A percentile compares a stretch with the other conserved stretches of the same genome.
Evolutionary conservation across 768 basidiomycete genomes (phyloP).

Genomic region (Mycena vulgaris): DNA sequence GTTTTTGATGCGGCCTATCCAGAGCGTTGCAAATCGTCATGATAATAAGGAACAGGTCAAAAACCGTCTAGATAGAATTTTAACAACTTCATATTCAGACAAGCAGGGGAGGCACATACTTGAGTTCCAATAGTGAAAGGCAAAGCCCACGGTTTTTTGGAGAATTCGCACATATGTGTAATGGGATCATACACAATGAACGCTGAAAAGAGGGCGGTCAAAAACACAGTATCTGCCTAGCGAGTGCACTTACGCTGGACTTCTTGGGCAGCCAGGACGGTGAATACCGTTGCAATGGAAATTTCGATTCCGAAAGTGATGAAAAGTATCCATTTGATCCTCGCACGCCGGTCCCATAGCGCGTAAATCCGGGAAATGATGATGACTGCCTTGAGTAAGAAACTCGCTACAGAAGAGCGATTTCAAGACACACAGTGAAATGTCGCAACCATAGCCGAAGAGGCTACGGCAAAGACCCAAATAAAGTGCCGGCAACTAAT

Average conservation of each 20-base stretch:
- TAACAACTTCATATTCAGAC: not conserved
- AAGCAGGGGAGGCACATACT: not conserved
- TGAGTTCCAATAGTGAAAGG: not conserved
- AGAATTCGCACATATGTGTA: not conserved
- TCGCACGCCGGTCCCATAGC: not conserved
- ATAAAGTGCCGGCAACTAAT: not conserved
- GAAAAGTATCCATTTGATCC: not conserved
- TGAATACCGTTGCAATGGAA: not conserved
- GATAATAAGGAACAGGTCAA: not conserved
- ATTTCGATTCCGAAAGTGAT: not conserved
- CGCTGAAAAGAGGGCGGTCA: not conserved
- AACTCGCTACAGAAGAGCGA: not conserved
- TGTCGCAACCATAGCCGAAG: not conserved
- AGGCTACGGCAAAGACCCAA: not conserved
- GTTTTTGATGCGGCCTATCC: not conserved
- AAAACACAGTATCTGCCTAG: no score
- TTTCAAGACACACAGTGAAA: not conserved
- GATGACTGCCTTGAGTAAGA: not conserved
- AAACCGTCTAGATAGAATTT: not conserved
- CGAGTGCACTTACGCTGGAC: not conserved
- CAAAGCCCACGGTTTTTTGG: not conserved
- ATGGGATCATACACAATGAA: not conserved
- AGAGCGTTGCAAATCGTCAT: conserved; percentile 1
- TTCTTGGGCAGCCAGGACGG: not conserved
- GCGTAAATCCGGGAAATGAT: not conserved